Base-by-base conservation (phyloP, 495 filamentous ascomycete genomes). In the Tuber borchii region DNA sequence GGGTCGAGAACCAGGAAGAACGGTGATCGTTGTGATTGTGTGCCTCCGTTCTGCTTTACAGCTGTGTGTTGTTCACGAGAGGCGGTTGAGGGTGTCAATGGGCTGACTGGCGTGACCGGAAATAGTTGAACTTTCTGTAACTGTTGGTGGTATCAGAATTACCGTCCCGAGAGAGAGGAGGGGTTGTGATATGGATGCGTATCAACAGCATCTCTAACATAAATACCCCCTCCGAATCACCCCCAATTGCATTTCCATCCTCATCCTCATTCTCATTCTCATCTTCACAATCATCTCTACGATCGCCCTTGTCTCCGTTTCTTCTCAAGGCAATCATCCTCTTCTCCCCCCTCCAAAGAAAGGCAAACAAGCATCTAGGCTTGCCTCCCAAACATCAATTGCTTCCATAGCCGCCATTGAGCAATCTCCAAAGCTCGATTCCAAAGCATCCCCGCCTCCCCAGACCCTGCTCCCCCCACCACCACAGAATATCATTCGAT, bases 1-100 rank as follows among this genome's bases (percentile, higher is more conserved):
- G 81, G 81, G 71, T 82, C 72, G 76, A 79, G 74, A 73, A 78
- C 80, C 56, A 82, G 77, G 76, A 80, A 34, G 77, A 75, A 82
- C 75, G 80, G 77, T 73, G 80, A 82, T 82, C 80, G 72, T 81
- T 82, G 77, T 81, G 79, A 78, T 76, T 80, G 73, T 82, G 81
- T 80, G 81, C 80, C 81, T 78, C 81, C 69, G 70, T 77, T 82
- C 78, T 82, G 81, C 81, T 76, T 82, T 80, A 78, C 76, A 82
- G 72, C 75, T 79, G 73, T 82, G 81, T 82, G 81, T 77, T 82
- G 81, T 82, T 82, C 77, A 61, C 69, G 79, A 76, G 71, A 80
- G 78, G 78, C 79, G 71, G 80, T 74, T 76, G 79, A 78, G 71
- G 77, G 75, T 80, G 74, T 56, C 77, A 75, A 79, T 78, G 81